Percentiles rank a stretch among this genome's conserved stretches.
Evolutionary conservation across 2,329 filamentous ascomycete genomes (phyloP).

Genomic region (Fusarium robinianum): DNA sequence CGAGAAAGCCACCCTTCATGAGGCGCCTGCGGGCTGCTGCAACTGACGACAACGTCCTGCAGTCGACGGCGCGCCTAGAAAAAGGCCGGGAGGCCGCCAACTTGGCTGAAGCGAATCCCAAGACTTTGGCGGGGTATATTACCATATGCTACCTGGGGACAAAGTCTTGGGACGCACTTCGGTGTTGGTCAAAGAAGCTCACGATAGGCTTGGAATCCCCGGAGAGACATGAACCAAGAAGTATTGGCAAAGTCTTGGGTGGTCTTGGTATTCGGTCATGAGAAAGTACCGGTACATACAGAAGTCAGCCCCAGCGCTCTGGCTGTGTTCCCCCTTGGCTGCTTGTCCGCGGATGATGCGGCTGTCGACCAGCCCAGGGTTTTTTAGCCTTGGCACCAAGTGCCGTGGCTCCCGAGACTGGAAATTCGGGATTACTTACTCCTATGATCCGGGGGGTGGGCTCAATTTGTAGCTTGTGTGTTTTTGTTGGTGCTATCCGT

Average conservation of each 20-base stretch:
- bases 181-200: no score
- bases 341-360: constrained; percentile 34
- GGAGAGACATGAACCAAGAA: no score
- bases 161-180: no score
- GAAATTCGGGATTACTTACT: constrained; percentile 19
- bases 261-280: no score
- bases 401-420: constrained; percentile 40
- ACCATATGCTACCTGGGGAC: constrained; percentile 18
- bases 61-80: constrained; percentile 20
- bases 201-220: no score
- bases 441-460: constrained; percentile 12
- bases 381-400: constrained; percentile 36
- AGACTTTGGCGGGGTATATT: constrained; percentile 11
- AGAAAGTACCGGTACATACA: constrained; percentile 7
- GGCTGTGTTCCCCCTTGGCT: not conserved
- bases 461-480: no score
- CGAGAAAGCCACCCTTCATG: constrained; percentile 4
- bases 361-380: constrained; percentile 32
- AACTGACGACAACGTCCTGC: constrained; percentile 10
- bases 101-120: constrained; percentile 6
- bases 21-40: constrained; percentile 10
- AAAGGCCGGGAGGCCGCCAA: constrained; percentile 21
- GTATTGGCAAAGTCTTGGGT: no score
- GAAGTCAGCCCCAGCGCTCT: no score
- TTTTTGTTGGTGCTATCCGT: no score